Base-by-base conservation (phyloP, 306 rosid genomes). In the Neltuma alba region DNA sequence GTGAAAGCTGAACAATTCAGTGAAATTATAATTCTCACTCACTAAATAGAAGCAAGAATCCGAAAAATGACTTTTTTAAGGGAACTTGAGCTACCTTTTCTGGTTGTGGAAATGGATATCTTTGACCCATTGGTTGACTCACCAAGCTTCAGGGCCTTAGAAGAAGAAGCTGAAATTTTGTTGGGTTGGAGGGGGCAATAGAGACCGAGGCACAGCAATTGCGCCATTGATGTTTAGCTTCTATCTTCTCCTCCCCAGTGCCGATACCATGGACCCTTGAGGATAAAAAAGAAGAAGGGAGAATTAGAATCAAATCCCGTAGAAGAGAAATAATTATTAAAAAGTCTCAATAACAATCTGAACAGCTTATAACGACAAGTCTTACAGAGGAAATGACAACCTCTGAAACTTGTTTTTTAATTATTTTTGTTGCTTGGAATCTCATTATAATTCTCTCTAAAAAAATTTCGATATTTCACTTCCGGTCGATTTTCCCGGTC, bases 1-100 rank as follows among this genome's bases (percentile, higher is more conserved):
- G 38, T 55, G 13, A 31, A n/a, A 18, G 20, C 15, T 36, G 44
- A 31, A 38, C 30, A 23, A 58, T 62, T 68, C 72, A 83, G 57
- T 48, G n/a, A 67, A 76, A 45, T 8, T 38, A 37, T 63, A 25
- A 75, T 60, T 74, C 16, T 16, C 13, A 50, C 21, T 9, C 58
- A 34, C 14, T 31, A 61, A 44, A 45, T 55, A 31, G 64, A 55
- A 13, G n/a, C 11, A 3, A 36, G 41, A 33, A 52, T 15, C 10
- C 10, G 16, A 64, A 21, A 18, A 52, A 33, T 23, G 28, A 21
- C 54, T 18, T n/a, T 15, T 15, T 57, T 34, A 27, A 48, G 37
- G 18, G 47, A 74, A 45, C 37, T 21, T 30, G 79, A 45, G 61
- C 74, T 72, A 92, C 97, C 93, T 79, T 87, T 89, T 67, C 84